Evolutionary conservation across 2,329 filamentous ascomycete species (phyloP), one percentile per base, ranked within the genome.

Genomic region (Monosporascus cannonballus): DNA sequence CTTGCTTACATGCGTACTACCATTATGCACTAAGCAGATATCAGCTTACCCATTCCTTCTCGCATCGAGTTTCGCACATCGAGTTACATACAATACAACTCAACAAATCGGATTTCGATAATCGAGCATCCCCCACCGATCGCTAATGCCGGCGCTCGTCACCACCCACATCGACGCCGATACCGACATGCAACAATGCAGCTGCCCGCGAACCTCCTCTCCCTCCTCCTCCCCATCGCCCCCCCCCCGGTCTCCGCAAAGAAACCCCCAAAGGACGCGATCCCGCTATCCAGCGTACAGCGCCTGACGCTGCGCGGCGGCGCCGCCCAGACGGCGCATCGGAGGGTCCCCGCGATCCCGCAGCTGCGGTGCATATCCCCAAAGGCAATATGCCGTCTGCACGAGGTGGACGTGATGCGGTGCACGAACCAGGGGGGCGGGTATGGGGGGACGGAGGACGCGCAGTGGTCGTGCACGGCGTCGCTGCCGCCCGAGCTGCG

Each of bases 401-500:
- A 93, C 75, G 73, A 82, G 25, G 73, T 96, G 56, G 88, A 95
- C 61, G 75, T 87, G 14, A 89, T 97, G 86, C 89, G 90, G 64
- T 99, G 93, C 79, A 86, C 80, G 56, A 97, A 97, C 73, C 79
- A 87, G 55, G 94, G 93, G 55, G 76, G 82, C 30, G 87, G 87
- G 55, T 96, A 96, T 74, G 83, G 42, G n/a, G 42, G 84, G 57
- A 68, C 75, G 44, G 85, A 94, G 70, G 88, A 96, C 67, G 79
- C 96, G 38, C 86, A 96, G 72, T 99, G 93, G 93, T 89, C 89
- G 27, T 99, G 93, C 72, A 83, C 83, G 5, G 82, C 84, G 0
- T 69, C 72, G 2, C 69, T 87, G 17, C 84, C 84, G 0, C 72
- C 76, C 22, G 80, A 85, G 63, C 76, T 87, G 57, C 81, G 80